These are phyloP conservation scores for Gracilaria gracilis DNA, from an alignment of 23 red algal genomes.

Conservation along the genomic window DNA sequence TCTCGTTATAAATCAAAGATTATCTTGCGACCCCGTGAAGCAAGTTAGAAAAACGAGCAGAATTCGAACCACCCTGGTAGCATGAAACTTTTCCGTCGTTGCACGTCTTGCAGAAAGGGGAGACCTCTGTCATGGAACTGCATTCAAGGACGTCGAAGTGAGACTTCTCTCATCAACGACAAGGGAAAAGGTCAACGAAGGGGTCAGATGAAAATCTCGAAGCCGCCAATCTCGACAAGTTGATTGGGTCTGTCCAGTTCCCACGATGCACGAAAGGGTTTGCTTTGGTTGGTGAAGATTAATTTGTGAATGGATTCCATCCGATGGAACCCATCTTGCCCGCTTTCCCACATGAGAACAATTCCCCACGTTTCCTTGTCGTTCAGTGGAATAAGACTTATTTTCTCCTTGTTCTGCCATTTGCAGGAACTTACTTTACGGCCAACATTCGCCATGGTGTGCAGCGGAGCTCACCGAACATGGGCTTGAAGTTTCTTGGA, in stretches of 20 bases:
- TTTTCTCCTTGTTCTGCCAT: too few relatives aligned
- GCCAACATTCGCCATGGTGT: neutral
- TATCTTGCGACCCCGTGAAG: neutral
- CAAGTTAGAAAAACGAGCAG: neutral
- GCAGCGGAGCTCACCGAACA: neutral
- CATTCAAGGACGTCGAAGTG: too few relatives aligned
- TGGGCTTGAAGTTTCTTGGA: slow-evolving; percentile 27
- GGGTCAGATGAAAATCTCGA: neutral
- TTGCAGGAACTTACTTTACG: too few relatives aligned
- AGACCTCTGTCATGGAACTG: too few relatives aligned
- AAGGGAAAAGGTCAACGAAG: too few relatives aligned
- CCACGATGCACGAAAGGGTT: neutral
- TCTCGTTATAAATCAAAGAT: too few relatives aligned
- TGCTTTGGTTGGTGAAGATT: neutral
- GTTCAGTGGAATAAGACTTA: neutral
- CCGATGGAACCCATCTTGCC: neutral
- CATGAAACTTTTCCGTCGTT: too few relatives aligned
- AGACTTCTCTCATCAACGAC: too few relatives aligned
- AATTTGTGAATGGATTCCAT: neutral
- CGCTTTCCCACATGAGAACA: neutral
- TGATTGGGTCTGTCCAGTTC: neutral
- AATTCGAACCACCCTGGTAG: too few relatives aligned
- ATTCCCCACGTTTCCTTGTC: neutral
- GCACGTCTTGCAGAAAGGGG: too few relatives aligned
- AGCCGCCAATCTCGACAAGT: neutral